A percentile compares a stretch with the other conserved stretches of the same genome.
Evolutionary conservation across 2,329 filamentous ascomycete genomes (phyloP).

Genomic region (Remersonia thermophila): DNA sequence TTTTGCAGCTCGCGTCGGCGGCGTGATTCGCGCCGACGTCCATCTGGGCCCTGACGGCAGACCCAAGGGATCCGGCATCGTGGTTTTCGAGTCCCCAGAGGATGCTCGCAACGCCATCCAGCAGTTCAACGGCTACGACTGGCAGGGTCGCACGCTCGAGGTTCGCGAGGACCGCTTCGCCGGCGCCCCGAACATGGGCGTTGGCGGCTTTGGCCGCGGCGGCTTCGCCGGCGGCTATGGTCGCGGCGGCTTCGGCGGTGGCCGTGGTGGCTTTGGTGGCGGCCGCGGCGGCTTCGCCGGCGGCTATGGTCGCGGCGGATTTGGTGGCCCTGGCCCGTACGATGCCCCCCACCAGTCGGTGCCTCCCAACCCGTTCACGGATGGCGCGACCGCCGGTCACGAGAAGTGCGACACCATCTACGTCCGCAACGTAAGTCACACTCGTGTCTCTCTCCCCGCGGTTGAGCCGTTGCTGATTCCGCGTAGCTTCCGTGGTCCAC

Average conservation of each 20-base stretch:
- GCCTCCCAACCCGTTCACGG: constrained; percentile 83
- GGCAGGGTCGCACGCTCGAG: constrained; percentile 87
- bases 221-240: constrained; percentile 42
- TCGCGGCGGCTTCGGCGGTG: constrained; percentile 25
- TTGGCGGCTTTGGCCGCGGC: constrained; percentile 45
- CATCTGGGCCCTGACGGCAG: constrained; percentile 83
- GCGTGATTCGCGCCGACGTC: constrained; percentile 88
- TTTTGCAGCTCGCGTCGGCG: constrained; percentile 47
- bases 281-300: constrained; percentile 51
- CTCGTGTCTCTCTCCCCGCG: background rate
- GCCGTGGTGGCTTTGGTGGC: constrained; percentile 32
- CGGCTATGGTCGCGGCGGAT: constrained; percentile 32
- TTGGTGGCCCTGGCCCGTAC: constrained; percentile 31
- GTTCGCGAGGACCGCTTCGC: constrained; percentile 95
- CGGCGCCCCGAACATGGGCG: constrained; percentile 36
- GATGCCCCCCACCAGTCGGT: constrained; percentile 41
- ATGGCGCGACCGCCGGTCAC: constrained; percentile 75
- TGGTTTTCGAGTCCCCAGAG: constrained; percentile 88
- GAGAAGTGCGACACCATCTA: constrained; percentile 80
- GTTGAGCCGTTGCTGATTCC: constrained; percentile 16
- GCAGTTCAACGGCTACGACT: constrained; percentile 97
- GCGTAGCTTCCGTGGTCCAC: constrained; percentile 90
- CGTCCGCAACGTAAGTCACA: constrained; percentile 77
- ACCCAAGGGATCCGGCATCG: constrained; percentile 92
- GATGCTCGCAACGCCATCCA: constrained; percentile 93